Base-by-base conservation (phyloP, 768 basidiomycete species). In the Tricholoma furcatifolium region DNA sequence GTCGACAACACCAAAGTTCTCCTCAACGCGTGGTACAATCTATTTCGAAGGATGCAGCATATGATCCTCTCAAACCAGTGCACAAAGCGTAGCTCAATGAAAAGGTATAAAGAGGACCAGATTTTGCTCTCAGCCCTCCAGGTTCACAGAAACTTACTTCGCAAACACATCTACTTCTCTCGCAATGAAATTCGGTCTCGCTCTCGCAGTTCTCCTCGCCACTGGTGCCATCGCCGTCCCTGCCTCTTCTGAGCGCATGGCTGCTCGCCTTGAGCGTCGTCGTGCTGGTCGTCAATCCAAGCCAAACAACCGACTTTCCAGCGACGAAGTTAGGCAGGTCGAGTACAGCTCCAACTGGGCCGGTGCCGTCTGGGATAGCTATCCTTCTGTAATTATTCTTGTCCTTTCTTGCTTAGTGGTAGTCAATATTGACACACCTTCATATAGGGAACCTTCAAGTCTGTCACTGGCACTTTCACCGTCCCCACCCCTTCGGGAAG, bases 331-430 rank as follows among this genome's bases (percentile, higher is more conserved):
- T 42, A 60, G 59, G 12, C 53, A 69, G 53, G 58, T 51, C 43
- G 63, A 62, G 57, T 67, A 64, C 65, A 67, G 64, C 59, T 54
- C 58, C 24, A 71, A 71, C 67, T 72, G 71, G 71, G 60, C 71
- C 36, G 70, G 71, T 31, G 69, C 68, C 20, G 66, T 68, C 38
- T 66, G 62, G 52, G 61, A 63, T 49, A 32, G 14, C 31, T 54
- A 64, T 23, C 41, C 60, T 47, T 43, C 58, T 6, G 67, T 68
- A 23, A 34, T 61, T 51, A 6, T 6, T 31, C 1, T 18, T n/a
- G n/a, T n/a, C n/a, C n/a, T 35, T 17, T 2, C 42, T n/a, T 24
- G 6, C 15, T 11, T 18, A n/a, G 9, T 17, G 12, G 18, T n/a
- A n/a, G 18, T 5, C 23, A 0, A 23, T 31, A n/a, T 46, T 41